phyloP scores from a whole-genome alignment of 2,329 filamentous ascomycete genomes.

The Diplocarpon rosae region DNA sequence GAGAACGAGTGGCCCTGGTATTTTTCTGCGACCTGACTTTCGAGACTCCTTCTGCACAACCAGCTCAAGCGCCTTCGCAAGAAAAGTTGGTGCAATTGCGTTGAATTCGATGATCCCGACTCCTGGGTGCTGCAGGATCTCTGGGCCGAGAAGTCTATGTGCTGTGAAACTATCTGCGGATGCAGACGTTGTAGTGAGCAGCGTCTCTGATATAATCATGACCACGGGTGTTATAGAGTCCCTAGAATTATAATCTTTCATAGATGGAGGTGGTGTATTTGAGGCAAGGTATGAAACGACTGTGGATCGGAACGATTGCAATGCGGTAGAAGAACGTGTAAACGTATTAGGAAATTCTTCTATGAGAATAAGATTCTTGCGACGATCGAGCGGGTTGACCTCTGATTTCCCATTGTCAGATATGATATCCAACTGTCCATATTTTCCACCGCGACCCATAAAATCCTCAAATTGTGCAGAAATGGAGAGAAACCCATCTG shows the following conservation, averaged over 20 bases:
- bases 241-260: slow-evolving; percentile 28
- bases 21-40: slow-evolving; percentile 61
- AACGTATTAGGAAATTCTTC: slow-evolving; percentile 78
- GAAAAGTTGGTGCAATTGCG: slow-evolving; percentile 72
- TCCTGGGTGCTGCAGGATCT: slow-evolving; percentile 71
- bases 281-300: slow-evolving; percentile 65
- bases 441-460: slow-evolving; percentile 68
- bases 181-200: slow-evolving; percentile 74
- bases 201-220: slow-evolving; percentile 83
- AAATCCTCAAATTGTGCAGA: slow-evolving; percentile 88
- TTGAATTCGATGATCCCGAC: slow-evolving; percentile 86
- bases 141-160: slow-evolving; percentile 76
- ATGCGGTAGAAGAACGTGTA: slow-evolving; percentile 48
- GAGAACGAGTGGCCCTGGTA: slow-evolving; percentile 68
- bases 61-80: slow-evolving; percentile 73
- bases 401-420: slow-evolving; percentile 22
- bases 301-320: slow-evolving; percentile 63
- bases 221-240: slow-evolving; percentile 61
- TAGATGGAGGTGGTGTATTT: slow-evolving; percentile 46
- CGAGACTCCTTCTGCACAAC: slow-evolving; percentile 78
- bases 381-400: slow-evolving; percentile 20
- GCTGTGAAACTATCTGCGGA: slow-evolving; percentile 87
- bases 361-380: slow-evolving; percentile 55
- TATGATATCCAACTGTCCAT: slow-evolving; percentile 53
- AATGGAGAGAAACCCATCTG: slow-evolving; percentile 56